Percentiles rank a stretch among this genome's conserved stretches.
Evolutionary conservation across 2,329 filamentous ascomycete genomes (phyloP).

Genomic region (Penicillium vulpinum): DNA sequence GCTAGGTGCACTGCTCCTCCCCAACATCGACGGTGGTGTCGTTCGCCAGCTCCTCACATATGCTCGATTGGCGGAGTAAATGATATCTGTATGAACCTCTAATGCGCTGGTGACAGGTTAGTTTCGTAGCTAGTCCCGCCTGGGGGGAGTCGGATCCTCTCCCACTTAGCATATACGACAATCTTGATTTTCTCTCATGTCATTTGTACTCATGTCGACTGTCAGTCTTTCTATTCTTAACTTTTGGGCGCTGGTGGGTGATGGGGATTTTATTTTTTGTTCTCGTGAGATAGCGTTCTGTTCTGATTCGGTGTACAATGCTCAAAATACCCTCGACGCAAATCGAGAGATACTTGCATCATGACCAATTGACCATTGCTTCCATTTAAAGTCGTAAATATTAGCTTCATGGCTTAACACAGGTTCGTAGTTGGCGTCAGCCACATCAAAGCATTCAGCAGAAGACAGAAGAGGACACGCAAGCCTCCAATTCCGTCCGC

Average conservation of each 20-base stretch:
- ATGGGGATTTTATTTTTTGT: slow-evolving; percentile 12
- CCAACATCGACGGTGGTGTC: slow-evolving; percentile 62
- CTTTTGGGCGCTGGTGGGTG: slow-evolving; percentile 24
- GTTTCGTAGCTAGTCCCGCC: not conserved
- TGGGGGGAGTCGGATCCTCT: not conserved
- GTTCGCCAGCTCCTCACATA: slow-evolving; percentile 68
- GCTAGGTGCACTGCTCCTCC: slow-evolving; percentile 66
- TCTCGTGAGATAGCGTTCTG: slow-evolving; percentile 26
- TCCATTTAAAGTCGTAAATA: not conserved
- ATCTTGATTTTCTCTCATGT: slow-evolving; percentile 27
- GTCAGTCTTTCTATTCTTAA: slow-evolving; percentile 11
- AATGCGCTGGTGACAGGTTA: not conserved
- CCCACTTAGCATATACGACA: slow-evolving; percentile 23
- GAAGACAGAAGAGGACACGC: not conserved
- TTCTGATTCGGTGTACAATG: slow-evolving; percentile 35
- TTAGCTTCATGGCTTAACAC: not conserved
- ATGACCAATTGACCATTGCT: slow-evolving; percentile 12
- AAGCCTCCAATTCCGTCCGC: not conserved
- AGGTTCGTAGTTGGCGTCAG: not conserved
- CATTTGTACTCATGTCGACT: slow-evolving; percentile 29
- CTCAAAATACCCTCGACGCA: slow-evolving; percentile 38
- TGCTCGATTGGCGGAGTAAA: slow-evolving; percentile 54
- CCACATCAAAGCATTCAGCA: not conserved
- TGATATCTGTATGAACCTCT: slow-evolving; percentile 1
- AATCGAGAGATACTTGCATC: slow-evolving; percentile 27